These are phyloP conservation scores for Hypoxylon fuscum DNA, from an alignment of 495 filamentous ascomycete genomes.

Conservation along the genomic window DNA sequence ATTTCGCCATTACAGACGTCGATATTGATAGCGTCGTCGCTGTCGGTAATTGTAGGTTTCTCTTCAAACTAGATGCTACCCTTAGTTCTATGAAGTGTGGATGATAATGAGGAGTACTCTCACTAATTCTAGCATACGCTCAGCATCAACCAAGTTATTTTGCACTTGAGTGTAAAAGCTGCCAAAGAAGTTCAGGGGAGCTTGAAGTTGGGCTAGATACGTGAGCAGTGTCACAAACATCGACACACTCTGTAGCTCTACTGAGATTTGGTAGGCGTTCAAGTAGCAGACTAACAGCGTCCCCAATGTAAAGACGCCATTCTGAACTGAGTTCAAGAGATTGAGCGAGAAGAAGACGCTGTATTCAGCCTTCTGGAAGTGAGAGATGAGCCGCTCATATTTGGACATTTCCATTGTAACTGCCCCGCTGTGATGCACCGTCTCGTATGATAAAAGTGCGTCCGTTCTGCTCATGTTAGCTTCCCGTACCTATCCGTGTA, in stretches of 20 bases:
- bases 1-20: constrained; percentile 73
- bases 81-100: no score
- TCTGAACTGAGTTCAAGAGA: constrained; percentile 73
- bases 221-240: constrained; percentile 73
- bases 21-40: constrained; percentile 46
- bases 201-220: constrained; percentile 83
- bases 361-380: constrained; percentile 44
- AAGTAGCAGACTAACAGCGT: constrained; percentile 52
- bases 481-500: background rate
- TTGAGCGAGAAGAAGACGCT: constrained; percentile 77
- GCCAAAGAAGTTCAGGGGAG: constrained; percentile 85
- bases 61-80: no score
- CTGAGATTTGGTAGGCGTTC: constrained; percentile 56
- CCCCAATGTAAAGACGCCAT: constrained; percentile 75
- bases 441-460: background rate
- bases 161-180: constrained; percentile 88
- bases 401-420: constrained; percentile 52
- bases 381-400: constrained; percentile 83
- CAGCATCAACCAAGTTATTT: constrained; percentile 83
- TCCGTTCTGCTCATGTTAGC: background rate
- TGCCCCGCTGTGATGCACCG: background rate
- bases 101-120: constrained; percentile 45
- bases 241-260: constrained; percentile 74
- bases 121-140: constrained; percentile 83
- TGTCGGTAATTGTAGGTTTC: constrained; percentile 49